Base-by-base conservation (phyloP, 768 basidiomycete genomes). In the Rhodosporidiobolus odoratus region DNA sequence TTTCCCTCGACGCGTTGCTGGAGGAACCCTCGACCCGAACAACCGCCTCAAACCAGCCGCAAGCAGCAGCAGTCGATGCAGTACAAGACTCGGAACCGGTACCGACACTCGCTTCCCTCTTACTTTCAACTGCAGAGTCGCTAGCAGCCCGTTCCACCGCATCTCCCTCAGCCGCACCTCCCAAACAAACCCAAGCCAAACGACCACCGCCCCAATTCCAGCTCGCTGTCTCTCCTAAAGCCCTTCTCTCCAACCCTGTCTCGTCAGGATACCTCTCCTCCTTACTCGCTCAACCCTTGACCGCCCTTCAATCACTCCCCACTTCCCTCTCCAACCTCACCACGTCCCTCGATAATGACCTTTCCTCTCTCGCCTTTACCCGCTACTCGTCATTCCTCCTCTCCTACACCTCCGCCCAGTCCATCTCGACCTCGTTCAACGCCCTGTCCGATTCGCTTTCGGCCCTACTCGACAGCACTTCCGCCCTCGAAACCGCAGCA, bases 311-410 rank as follows among this genome's bases (percentile, higher is more conserved):
- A 25, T 19, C 59, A 16, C 63, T 75, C 15, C 73, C 73, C 4
- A 41, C 48, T 7, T 48, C 58, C 2, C 69, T 75, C 59, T 30
- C 45, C 12, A 48, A 65, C 16, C 50, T 72, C 41, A 68, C 74
- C 1, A 43, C 59, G 10, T 48, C 74, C 1, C 75, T 77, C 41
- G 74, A 76, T 62, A 63, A 62, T 19, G 77, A 77, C 64, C 72
- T 77, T 25, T 64, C 75, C 17, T 66, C 58, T 19, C 73, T 77
- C 66, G 75, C 75, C 58, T 77, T 68, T 68, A 66, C 73, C 1
- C 67, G 68, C 13, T 76, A 76, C 71, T 50, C 64, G 16, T 47
- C 75, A n/a, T 74, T 76, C 66, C 68, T 76, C 54, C 68, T 69
- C 50, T 68, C 75, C 21, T 68, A 76, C 57, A 7, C 47, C 17